A percentile compares a stretch with the other conserved stretches of the same genome.
Evolutionary conservation across 352 stramenopile genomes (phyloP).

Genomic region (Globisporangium carolinianum): DNA sequence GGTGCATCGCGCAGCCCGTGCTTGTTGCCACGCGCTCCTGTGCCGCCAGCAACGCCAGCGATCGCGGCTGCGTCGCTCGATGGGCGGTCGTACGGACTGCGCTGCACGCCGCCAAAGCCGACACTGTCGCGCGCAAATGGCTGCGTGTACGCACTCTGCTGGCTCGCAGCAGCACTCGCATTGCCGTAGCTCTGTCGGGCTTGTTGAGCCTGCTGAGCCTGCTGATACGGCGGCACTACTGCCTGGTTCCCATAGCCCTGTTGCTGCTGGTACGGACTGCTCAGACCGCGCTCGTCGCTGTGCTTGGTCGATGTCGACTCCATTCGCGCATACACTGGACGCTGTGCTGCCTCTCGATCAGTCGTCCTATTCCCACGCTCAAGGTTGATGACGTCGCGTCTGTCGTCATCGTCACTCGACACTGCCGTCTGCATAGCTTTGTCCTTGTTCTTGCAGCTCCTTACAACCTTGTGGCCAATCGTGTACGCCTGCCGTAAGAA

Average conservation of each 20-base stretch:
- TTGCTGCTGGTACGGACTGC: background rate
- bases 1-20: slow-evolving; percentile 3
- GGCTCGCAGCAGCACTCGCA: background rate
- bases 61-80: background rate
- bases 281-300: slow-evolving; percentile 2
- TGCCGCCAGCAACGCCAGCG: background rate
- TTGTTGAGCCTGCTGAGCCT: background rate
- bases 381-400: slow-evolving; percentile 34
- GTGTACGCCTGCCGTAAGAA: slow-evolving; percentile 76
- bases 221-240: background rate
- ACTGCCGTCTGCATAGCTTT: slow-evolving; percentile 3
- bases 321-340: slow-evolving; percentile 14
- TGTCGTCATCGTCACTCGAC: slow-evolving; percentile 13
- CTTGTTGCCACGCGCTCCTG: background rate
- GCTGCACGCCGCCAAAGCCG: slow-evolving; percentile 3
- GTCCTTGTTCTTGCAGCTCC: slow-evolving; percentile 39
- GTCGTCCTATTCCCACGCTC: slow-evolving; percentile 27
- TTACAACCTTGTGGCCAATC: slow-evolving; percentile 62
- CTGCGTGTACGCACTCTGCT: slow-evolving; percentile 1
- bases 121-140: slow-evolving; percentile 8
- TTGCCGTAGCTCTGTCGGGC: background rate
- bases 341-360: slow-evolving; percentile 2
- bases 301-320: slow-evolving; percentile 14
- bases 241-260: slow-evolving; percentile 1
- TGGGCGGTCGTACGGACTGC: slow-evolving; percentile 1